A percentile compares a stretch with the other conserved stretches of the same genome.
phyloP scores from a whole-genome alignment of 2,329 filamentous ascomycete genomes.

The Xylariaceae sp. region DNA sequence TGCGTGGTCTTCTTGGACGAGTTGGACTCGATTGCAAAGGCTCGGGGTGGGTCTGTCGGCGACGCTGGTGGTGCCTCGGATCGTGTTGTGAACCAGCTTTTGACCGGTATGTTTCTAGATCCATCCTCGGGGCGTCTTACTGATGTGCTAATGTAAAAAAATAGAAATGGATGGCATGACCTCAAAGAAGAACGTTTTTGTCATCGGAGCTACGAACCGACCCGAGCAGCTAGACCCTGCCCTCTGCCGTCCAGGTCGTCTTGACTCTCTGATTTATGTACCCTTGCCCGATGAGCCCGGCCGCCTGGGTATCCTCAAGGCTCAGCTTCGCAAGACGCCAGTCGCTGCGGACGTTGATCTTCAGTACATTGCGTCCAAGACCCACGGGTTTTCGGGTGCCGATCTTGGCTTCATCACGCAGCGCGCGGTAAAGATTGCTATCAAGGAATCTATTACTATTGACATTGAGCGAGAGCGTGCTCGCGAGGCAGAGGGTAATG shows the following conservation, averaged over 20 bases:
- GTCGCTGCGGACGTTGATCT: conserved; percentile 87
- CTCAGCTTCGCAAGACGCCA: conserved; percentile 97
- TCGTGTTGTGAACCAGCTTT: conserved; percentile 98
- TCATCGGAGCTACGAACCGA: conserved; percentile 98
- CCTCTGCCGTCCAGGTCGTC: conserved; percentile 96
- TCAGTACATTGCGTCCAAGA: conserved; percentile 91
- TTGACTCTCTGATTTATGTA: conserved; percentile 98
- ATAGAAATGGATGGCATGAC: conserved; percentile 99
- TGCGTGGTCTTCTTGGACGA: conserved; percentile 99
- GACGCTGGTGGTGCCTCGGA: conserved; percentile 98
- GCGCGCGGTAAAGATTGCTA: conserved; percentile 97
- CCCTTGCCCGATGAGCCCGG: conserved; percentile 91
- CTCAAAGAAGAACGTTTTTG: conserved; percentile 99
- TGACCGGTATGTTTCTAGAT: conserved; percentile 72
- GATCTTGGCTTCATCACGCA: conserved; percentile 99
- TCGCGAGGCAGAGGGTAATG: conserved; percentile 85
- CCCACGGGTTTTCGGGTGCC: conserved; percentile 98
- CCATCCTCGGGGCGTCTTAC: not conserved
- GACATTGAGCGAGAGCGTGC: conserved; percentile 92
- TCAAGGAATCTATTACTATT: conserved; percentile 89
- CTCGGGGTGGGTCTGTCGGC: conserved; percentile 92
- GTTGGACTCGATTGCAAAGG: conserved; percentile 98
- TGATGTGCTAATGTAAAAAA: conserved; percentile 44
- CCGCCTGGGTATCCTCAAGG: conserved; percentile 86
- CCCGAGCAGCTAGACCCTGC: conserved; percentile 98